Evolutionary conservation across 805 yeast genomes (phyloP).

Genomic region (Kazachstania viticola): DNA sequence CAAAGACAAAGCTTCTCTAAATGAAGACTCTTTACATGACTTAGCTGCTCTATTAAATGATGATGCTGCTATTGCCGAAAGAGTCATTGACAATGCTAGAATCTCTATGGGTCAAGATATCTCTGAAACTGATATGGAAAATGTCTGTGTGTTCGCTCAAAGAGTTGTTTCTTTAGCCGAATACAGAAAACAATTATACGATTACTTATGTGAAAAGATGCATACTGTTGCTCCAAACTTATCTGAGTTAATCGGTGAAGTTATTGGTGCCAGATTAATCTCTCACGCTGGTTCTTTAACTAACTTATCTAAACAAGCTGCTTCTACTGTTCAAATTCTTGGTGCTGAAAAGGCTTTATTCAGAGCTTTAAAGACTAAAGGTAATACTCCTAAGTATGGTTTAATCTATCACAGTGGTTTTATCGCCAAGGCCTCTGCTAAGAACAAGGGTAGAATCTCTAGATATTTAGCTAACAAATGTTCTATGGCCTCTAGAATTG

Average conservation of each 20-base stretch:
- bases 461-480: slow-evolving; percentile 98
- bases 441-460: slow-evolving; percentile 98
- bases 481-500: slow-evolving; percentile 97
- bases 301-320: slow-evolving; percentile 94
- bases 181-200: slow-evolving; percentile 74
- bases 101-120: slow-evolving; percentile 99
- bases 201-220: slow-evolving; percentile 91
- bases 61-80: slow-evolving; percentile 85
- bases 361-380: slow-evolving; percentile 93
- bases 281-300: slow-evolving; percentile 98
- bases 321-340: slow-evolving; percentile 94
- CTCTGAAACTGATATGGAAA: slow-evolving; percentile 87
- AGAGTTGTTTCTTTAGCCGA: slow-evolving; percentile 88
- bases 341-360: slow-evolving; percentile 97
- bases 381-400: slow-evolving; percentile 94
- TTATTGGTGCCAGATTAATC: slow-evolving; percentile 95
- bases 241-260: slow-evolving; percentile 94
- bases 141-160: slow-evolving; percentile 82
- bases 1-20: slow-evolving; percentile 74
- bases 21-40: slow-evolving; percentile 77
- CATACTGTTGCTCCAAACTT: slow-evolving; percentile 95
- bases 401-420: slow-evolving; percentile 89
- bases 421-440: slow-evolving; percentile 86
- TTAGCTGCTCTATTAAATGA: slow-evolving; percentile 77
- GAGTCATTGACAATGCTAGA: slow-evolving; percentile 86